phyloP scores from a whole-genome alignment of 108 stramenopile species.

The Cylindrotheca closterium region DNA sequence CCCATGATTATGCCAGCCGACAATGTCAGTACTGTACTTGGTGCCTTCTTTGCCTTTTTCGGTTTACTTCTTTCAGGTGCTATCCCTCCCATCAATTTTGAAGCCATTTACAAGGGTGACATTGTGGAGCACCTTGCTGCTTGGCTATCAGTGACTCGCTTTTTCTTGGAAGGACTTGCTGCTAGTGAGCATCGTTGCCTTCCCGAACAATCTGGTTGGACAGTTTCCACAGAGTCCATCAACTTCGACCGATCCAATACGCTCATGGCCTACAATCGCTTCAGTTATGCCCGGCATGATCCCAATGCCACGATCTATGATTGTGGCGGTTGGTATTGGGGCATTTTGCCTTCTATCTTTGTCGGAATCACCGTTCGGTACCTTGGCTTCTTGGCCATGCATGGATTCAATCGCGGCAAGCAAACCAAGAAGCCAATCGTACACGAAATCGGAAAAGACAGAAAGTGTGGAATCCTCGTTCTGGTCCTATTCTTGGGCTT shows the following conservation, averaged over 20 bases:
- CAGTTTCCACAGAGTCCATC: slow-evolving; percentile 8
- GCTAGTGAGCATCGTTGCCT: slow-evolving; percentile 26
- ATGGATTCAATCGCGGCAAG: slow-evolving; percentile 20
- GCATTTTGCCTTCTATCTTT: slow-evolving; percentile 27
- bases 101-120: slow-evolving; percentile 17
- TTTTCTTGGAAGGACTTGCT: slow-evolving; percentile 37
- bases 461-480: not conserved
- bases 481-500: not conserved
- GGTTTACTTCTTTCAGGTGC: slow-evolving; percentile 43
- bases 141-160: slow-evolving; percentile 34
- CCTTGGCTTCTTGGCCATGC: slow-evolving; percentile 21
- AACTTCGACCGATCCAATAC: slow-evolving; percentile 9
- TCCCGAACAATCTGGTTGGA: slow-evolving; percentile 46
- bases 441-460: slow-evolving; percentile 1
- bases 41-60: slow-evolving; percentile 38
- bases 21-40: slow-evolving; percentile 27
- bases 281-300: slow-evolving; percentile 28
- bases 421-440: slow-evolving; percentile 36
- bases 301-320: slow-evolving; percentile 13
- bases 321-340: slow-evolving; percentile 41
- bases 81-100: slow-evolving; percentile 23
- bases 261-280: slow-evolving; percentile 9
- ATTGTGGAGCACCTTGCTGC: slow-evolving; percentile 23
- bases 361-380: slow-evolving; percentile 42
- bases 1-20: slow-evolving; percentile 36